A percentile compares a stretch with the other conserved stretches of the same genome.
Evolutionary conservation across 345 rosid species (phyloP).

Genomic region (Eucalyptus rudis): DNA sequence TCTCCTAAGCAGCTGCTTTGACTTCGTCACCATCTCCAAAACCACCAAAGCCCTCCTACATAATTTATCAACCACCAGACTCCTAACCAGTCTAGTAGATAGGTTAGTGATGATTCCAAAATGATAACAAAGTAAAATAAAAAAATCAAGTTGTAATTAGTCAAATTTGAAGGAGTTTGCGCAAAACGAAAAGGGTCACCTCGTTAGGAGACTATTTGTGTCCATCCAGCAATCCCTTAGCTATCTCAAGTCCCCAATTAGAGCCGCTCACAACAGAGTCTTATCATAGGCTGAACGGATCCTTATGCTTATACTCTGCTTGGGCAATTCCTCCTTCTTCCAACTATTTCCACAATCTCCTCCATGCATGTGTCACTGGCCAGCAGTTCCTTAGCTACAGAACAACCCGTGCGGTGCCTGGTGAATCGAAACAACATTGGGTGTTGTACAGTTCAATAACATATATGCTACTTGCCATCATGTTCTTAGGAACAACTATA

Average conservation of each 20-base stretch:
- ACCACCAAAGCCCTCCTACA: background rate
- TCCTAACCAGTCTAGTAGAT: no score
- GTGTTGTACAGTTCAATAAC: no score
- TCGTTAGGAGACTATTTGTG: background rate
- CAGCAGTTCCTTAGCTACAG: no score
- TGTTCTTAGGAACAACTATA: no score
- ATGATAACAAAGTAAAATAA: accelerated
- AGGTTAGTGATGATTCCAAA: background rate
- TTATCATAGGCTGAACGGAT: background rate
- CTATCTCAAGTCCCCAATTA: no score
- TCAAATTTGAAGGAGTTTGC: accelerated
- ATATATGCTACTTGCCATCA: no score
- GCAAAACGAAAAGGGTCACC: background rate
- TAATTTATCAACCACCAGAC: accelerated
- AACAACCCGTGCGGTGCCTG: no score
- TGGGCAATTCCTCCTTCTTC: background rate
- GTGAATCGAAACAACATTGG: accelerated
- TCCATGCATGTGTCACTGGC: background rate
- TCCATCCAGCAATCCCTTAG: background rate
- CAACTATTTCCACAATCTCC: background rate
- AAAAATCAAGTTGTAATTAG: accelerated
- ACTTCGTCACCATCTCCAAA: background rate
- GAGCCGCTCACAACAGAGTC: background rate
- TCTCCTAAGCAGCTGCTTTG: accelerated
- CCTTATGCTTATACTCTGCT: background rate